These are phyloP conservation scores for Hypocrella siamensis DNA, from an alignment of 2,329 filamentous ascomycete genomes.

Conservation along the genomic window DNA sequence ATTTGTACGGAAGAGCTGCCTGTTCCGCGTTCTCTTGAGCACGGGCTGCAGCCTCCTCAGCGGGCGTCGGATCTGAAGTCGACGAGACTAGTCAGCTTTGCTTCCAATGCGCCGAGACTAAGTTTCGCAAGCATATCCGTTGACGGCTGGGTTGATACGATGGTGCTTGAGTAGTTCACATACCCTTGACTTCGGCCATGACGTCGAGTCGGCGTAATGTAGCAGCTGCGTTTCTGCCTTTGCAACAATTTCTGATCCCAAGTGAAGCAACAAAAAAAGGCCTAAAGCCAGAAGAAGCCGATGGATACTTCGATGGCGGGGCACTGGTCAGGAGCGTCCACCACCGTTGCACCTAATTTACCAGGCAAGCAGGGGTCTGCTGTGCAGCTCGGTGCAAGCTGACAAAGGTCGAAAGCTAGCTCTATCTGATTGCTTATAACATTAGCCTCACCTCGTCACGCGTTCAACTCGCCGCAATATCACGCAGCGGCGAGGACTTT, in stretches of 20 bases:
- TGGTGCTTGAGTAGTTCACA: not conserved
- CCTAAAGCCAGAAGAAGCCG: no score
- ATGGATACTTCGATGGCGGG: not conserved
- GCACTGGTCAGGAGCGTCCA: not conserved
- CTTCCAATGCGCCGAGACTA: no score
- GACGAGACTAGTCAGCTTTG: slow-evolving; percentile 2
- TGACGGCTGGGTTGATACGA: no score
- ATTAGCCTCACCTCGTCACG: no score
- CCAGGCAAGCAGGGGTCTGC: not conserved
- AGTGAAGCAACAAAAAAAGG: not conserved
- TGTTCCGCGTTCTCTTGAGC: slow-evolving; percentile 77
- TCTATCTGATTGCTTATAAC: no score
- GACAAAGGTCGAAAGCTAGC: slow-evolving; percentile 1
- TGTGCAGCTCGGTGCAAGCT: not conserved
- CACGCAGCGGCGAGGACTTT: no score
- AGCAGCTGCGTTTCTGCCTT: no score
- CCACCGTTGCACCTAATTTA: no score
- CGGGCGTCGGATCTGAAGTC: slow-evolving; percentile 32
- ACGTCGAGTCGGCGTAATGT: not conserved
- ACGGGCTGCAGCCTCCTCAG: slow-evolving; percentile 40
- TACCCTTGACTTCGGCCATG: slow-evolving; percentile 4
- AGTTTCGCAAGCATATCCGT: no score
- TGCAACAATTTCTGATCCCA: not conserved
- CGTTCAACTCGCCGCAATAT: no score
- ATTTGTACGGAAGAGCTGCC: slow-evolving; percentile 86